phyloP scores from a whole-genome alignment of 1,139 yeast genomes.

The Martiniozyma asiatica region DNA sequence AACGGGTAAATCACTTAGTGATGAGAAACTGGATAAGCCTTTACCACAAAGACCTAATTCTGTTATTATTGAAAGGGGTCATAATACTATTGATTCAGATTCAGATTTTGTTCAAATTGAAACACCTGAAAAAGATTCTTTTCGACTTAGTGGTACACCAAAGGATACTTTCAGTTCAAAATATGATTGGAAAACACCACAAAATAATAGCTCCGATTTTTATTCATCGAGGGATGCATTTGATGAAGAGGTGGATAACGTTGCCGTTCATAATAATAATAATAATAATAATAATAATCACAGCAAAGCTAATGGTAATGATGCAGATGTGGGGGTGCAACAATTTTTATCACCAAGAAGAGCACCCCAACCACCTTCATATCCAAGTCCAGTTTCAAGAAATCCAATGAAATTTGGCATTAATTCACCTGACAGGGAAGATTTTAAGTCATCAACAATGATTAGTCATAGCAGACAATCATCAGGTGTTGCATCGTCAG shows the following conservation, averaged over 20 bases:
- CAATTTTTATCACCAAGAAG: constrained; percentile 47
- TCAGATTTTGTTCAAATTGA: too few relatives aligned
- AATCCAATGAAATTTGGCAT: constrained; percentile 21
- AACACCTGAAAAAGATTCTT: too few relatives aligned
- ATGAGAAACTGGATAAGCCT: too few relatives aligned
- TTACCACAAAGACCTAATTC: too few relatives aligned
- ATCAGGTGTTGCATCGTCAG: constrained; percentile 21
- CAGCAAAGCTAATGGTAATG: not conserved
- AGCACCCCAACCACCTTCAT: constrained; percentile 49
- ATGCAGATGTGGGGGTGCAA: constrained; percentile 2
- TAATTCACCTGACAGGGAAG: constrained; percentile 10
- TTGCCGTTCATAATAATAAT: not conserved
- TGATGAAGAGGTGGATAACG: constrained; percentile 1
- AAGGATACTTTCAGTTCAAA: too few relatives aligned
- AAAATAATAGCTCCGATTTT: not conserved
- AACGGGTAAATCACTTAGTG: not conserved
- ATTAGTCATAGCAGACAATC: constrained; percentile 16
- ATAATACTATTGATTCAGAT: too few relatives aligned
- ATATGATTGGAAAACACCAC: too few relatives aligned
- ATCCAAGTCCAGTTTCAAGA: constrained; percentile 32
- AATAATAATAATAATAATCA: not conserved
- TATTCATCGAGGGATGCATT: constrained; percentile 1
- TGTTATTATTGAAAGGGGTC: too few relatives aligned
- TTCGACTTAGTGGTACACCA: too few relatives aligned
- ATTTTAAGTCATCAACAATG: not conserved